A percentile compares a stretch with the other conserved stretches of the same genome.
Conservation (phyloP, 306 rosid species). For the Prunus armeniaca region DNA sequence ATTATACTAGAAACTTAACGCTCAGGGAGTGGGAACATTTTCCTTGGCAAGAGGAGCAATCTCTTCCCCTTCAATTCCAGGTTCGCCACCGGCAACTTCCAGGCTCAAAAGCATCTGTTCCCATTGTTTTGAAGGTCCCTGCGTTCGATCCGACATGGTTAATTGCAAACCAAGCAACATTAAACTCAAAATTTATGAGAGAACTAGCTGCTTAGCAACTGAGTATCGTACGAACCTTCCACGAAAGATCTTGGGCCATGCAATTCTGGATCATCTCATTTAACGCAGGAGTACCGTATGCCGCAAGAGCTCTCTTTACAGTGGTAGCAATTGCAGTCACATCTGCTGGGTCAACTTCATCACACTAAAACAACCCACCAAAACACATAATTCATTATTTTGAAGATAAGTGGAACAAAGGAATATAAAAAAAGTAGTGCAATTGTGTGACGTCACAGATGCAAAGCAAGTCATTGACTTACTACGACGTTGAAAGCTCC, state of each 20-base stretch:
- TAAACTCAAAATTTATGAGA: background rate
- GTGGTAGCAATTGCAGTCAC: conserved; percentile 30
- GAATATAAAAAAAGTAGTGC: background rate
- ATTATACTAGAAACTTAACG: conserved; percentile 1
- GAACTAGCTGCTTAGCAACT: background rate
- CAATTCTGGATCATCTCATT: conserved; percentile 44
- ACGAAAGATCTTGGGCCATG: conserved; percentile 52
- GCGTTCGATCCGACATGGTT: conserved; percentile 20
- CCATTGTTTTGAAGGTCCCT: conserved; percentile 86
- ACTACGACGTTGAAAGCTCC: conserved; percentile 40
- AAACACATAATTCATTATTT: background rate
- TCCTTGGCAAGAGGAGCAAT: conserved; percentile 76
- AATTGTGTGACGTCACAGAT: background rate
- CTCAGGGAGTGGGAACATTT: conserved; percentile 73
- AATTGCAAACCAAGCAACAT: background rate
- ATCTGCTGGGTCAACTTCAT: conserved; percentile 42
- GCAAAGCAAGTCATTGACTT: conserved; percentile 9
- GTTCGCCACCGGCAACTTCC: conserved; percentile 55
- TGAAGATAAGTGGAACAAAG: background rate
- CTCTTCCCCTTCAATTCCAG: conserved; percentile 78
- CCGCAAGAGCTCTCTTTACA: conserved; percentile 32
- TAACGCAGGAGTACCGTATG: conserved; percentile 27
- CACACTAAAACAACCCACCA: conserved; percentile 30
- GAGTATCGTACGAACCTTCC: conserved; percentile 34
- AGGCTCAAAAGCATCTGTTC: conserved; percentile 63